Evolutionary conservation across 352 stramenopile species (phyloP).

Genomic region (Phytophthora pistaciae): DNA sequence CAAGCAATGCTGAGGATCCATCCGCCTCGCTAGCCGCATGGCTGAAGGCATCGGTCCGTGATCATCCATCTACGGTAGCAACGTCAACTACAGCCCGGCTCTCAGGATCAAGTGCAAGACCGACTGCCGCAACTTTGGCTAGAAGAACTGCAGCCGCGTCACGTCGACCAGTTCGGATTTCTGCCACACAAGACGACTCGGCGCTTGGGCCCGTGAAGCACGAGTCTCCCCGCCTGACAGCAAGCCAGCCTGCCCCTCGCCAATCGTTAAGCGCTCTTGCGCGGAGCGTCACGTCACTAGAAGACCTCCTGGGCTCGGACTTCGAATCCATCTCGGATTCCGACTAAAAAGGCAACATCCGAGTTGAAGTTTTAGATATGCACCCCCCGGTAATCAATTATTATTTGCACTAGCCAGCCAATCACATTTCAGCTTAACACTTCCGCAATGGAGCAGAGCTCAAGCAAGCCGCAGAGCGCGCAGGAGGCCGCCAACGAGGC

Average conservation of each 20-base stretch:
- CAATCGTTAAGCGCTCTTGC: conserved; percentile 20
- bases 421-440: background rate
- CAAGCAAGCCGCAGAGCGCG: background rate
- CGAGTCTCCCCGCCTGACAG: conserved; percentile 11
- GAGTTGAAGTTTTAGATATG: background rate
- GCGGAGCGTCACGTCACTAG: conserved; percentile 11
- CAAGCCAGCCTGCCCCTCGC: conserved; percentile 20
- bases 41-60: conserved; percentile 4
- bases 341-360: background rate
- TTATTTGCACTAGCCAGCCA: background rate
- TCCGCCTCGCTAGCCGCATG: background rate
- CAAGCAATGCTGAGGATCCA: background rate
- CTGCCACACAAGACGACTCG: conserved; percentile 23
- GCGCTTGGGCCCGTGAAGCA: background rate
- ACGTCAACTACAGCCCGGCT: background rate
- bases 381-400: background rate
- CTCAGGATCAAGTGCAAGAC: background rate
- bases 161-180: conserved; percentile 3
- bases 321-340: conserved; percentile 28
- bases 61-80: background rate
- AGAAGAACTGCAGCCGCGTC: background rate
- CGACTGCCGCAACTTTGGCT: background rate
- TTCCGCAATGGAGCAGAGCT: background rate
- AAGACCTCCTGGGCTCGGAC: conserved; percentile 27
- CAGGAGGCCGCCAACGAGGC: background rate